Percentiles rank a stretch among this genome's conserved stretches.
These are phyloP conservation scores for Fusarium dimerum DNA, from an alignment of 2,329 filamentous ascomycete species.

Conservation along the genomic window DNA sequence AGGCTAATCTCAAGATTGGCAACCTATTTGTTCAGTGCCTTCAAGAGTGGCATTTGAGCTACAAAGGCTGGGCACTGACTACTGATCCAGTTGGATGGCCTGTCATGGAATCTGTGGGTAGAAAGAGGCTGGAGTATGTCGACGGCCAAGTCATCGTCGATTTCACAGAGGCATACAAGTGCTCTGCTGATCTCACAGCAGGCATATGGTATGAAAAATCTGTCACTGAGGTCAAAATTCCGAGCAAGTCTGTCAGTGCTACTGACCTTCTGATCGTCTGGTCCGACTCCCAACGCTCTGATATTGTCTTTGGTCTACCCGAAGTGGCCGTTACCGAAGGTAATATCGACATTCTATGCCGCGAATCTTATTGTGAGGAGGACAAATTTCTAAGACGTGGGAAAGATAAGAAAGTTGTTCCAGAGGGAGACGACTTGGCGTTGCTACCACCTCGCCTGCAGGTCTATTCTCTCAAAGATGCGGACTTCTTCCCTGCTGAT, in stretches of 20 bases:
- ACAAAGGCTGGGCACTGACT: constrained; percentile 2
- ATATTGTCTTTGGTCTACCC: background rate
- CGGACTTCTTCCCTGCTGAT: background rate
- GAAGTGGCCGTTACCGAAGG: background rate
- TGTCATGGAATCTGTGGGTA: background rate
- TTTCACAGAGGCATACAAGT: constrained; percentile 1
- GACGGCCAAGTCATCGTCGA: constrained; percentile 1
- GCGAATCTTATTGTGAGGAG: background rate
- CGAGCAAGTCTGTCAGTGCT: background rate
- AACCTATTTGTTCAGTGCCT: background rate
- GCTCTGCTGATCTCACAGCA: background rate
- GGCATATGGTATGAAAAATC: background rate
- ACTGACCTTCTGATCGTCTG: background rate
- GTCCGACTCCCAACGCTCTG: background rate
- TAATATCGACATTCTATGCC: background rate
- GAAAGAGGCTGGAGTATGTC: background rate
- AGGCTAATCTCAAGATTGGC: background rate
- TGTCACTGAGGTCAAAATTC: background rate
- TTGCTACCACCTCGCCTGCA: background rate
- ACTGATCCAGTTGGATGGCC: background rate
- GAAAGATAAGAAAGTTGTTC: background rate
- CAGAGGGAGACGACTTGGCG: background rate
- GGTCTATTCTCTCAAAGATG: background rate
- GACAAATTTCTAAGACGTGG: background rate
- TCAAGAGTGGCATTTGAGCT: background rate